These are phyloP conservation scores for Alnus glutinosa DNA, from an alignment of 306 rosid genomes.

Conservation along the genomic window DNA sequence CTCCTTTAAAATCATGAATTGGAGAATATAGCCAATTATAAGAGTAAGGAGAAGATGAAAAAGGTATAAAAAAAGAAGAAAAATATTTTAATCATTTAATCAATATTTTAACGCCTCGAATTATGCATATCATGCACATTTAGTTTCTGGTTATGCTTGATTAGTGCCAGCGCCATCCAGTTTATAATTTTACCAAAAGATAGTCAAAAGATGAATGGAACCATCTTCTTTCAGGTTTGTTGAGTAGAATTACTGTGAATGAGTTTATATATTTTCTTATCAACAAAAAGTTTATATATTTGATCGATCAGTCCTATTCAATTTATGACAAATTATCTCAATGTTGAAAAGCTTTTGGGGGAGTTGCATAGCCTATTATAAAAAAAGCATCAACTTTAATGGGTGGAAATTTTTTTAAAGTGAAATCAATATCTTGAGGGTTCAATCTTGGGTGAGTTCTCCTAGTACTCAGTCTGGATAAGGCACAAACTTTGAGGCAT, in stretches of 20 bases:
- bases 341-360: not conserved
- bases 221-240: not conserved
- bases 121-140: not conserved
- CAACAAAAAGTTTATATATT: too few species aligned
- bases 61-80: not conserved
- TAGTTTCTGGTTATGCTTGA: not conserved
- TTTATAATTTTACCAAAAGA: not conserved
- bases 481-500: not conserved
- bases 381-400: too few species aligned
- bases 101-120: too few species aligned
- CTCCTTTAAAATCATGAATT: not conserved
- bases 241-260: not conserved
- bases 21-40: not conserved
- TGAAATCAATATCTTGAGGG: too few species aligned
- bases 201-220: not conserved
- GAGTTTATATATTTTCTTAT: too few species aligned
- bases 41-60: not conserved
- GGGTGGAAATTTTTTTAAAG: too few species aligned
- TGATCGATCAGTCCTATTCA: too few species aligned
- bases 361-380: not conserved
- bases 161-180: not conserved
- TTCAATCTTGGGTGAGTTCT: too few species aligned
- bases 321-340: too few species aligned
- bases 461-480: not conserved
- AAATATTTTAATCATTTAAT: too few species aligned